A percentile compares a stretch with the other conserved stretches of the same genome.
Conservation (phyloP, 208 protist species). For the Novymonas esmeraldas region DNA sequence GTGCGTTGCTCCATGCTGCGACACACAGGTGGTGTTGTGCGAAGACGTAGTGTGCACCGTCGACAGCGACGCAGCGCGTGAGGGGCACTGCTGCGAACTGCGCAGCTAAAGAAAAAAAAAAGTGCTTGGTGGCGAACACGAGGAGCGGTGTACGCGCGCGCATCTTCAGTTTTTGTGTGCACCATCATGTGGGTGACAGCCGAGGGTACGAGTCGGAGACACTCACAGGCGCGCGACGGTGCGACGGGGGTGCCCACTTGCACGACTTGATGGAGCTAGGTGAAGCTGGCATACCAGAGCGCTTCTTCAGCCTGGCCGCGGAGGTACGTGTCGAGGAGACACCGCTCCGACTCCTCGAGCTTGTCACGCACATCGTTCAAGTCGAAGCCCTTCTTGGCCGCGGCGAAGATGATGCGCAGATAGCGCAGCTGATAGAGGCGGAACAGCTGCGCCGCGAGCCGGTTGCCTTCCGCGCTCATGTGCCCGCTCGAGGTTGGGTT, state of each 20-base stretch:
- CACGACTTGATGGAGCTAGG: constrained; percentile 7
- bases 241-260: background rate
- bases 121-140: no score
- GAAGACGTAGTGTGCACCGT: background rate
- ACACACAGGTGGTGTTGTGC: background rate
- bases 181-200: no score
- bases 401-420: constrained; percentile 66
- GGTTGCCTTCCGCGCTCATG: constrained; percentile 58
- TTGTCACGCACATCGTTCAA: constrained; percentile 71
- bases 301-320: constrained; percentile 45
- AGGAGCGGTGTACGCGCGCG: no score
- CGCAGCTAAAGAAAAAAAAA: no score
- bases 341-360: constrained; percentile 64
- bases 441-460: constrained; percentile 75
- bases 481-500: constrained; percentile 40
- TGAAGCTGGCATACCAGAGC: constrained; percentile 40
- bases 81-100: no score
- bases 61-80: no score
- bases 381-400: constrained; percentile 76
- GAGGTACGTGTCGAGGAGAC: constrained; percentile 59
- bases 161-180: no score
- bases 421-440: constrained; percentile 78
- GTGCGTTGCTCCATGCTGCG: background rate
- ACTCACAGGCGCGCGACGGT: no score
- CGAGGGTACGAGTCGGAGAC: no score